Percentiles rank a stretch among this genome's conserved stretches.
Evolutionary conservation across 331 rosid species (phyloP).

Genomic region (Erythrophleum ivorense): DNA sequence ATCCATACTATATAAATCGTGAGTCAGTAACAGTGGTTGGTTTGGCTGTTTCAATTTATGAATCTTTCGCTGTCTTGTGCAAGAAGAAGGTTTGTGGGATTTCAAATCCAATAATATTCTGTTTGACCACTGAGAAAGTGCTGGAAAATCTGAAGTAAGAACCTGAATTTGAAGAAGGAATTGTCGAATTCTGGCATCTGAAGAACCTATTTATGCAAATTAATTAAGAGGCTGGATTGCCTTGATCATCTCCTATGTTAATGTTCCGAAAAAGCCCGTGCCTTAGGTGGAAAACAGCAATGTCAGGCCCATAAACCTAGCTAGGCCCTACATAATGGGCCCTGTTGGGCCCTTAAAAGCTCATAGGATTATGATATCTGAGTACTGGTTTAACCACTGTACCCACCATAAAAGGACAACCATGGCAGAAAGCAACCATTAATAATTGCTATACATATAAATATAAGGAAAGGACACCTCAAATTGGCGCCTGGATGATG

Average conservation of each 20-base stretch:
- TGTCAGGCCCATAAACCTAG: slow-evolving; percentile 8
- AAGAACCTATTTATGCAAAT: not conserved
- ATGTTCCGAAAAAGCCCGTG: not conserved
- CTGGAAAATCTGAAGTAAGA: not conserved
- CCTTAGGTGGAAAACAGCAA: not conserved
- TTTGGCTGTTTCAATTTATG: slow-evolving; percentile 25
- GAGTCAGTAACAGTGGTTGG: not conserved
- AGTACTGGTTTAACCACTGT: slow-evolving; percentile 11
- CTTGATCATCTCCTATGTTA: not conserved
- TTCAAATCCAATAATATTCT: not conserved
- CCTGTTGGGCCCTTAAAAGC: slow-evolving; percentile 10
- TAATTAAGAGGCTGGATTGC: not conserved
- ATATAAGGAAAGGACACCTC: slow-evolving; percentile 36
- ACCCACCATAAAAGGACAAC: slow-evolving; percentile 11
- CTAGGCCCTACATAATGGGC: slow-evolving; percentile 2
- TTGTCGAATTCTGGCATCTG: slow-evolving; percentile 4
- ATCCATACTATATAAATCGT: not conserved
- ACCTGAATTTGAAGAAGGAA: not conserved
- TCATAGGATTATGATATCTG: not conserved
- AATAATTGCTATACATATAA: not conserved
- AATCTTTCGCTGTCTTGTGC: not conserved
- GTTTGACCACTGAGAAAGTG: slow-evolving; percentile 10
- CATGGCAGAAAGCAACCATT: slow-evolving; percentile 16
- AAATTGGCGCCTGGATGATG: not conserved
- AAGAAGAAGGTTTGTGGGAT: not conserved